Base-by-base conservation (phyloP, 2,329 filamentous ascomycete genomes). In the Phialophora macrospora region DNA sequence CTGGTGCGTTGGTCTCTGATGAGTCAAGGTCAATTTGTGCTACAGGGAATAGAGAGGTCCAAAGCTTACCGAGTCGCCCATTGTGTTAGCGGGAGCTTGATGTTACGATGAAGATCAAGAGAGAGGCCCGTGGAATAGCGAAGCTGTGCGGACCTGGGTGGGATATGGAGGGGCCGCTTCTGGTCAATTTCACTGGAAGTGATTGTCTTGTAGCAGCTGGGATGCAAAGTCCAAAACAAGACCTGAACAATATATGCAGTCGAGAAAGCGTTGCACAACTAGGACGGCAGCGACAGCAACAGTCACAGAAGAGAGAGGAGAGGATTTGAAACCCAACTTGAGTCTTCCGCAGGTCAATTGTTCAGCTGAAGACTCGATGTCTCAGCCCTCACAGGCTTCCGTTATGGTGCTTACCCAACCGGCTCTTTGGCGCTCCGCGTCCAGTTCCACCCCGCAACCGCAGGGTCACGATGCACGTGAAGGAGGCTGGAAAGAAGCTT, bases 1-100 rank as follows among this genome's bases (percentile, higher is more conserved):
- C 46, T 75, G 73, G 68, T 77, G 73, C 22, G 75, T 74, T 20
- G 60, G 65, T 46, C 56, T 65, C 67, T 68, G 64, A 22, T 6
- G 48, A 26, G 17, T 24, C 32, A 7, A n/a, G 28, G 58, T 68
- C 54, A 68, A 56, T 38, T 22, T 41, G n/a, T 26, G 60, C 55
- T 12, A n/a, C 6, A 6, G n/a, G 8, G 3, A 28, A n/a, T 17
- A 32, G 20, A 24, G 12, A 20, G 17, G 22, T 12, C n/a, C 22
- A 32, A n/a, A 41, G 22, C 51, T 60, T 44, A 69, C 67, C 26
- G 62, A 65, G n/a, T 69, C 67, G 51, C 64, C 67, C 67, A 69
- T 69, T 20, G 6, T 63, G 14, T 46, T 32, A 5, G 24, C 32
- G 51, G n/a, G 55, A 9, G 20, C 20, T 20, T 38, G n/a, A 30